Evolutionary conservation across 2,329 filamentous ascomycete species (phyloP).

Genomic region (Calonectria hawksworthii): DNA sequence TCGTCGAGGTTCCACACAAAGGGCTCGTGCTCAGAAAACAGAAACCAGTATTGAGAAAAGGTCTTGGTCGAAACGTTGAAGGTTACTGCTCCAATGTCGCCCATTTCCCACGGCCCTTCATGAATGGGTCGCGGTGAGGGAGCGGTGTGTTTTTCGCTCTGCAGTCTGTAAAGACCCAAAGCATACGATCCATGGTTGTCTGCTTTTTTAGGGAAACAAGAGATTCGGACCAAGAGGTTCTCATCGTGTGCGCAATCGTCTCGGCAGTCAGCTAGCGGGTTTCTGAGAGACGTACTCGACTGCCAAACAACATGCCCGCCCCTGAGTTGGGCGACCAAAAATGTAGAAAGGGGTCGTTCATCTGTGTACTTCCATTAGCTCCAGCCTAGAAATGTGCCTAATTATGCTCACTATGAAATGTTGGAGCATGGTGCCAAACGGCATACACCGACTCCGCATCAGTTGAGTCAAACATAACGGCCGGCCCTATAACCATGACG

Average conservation of each 20-base stretch:
- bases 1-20: slow-evolving; percentile 18
- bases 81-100: slow-evolving; percentile 30
- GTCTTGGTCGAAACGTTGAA: slow-evolving; percentile 38
- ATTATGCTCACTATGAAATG: slow-evolving; percentile 14
- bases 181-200: slow-evolving; percentile 35
- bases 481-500: slow-evolving; percentile 30
- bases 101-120: slow-evolving; percentile 16
- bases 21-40: slow-evolving; percentile 1
- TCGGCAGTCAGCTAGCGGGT: slow-evolving; percentile 17
- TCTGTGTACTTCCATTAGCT: slow-evolving; percentile 19
- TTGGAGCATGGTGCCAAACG: slow-evolving; percentile 26
- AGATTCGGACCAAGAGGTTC: neutral
- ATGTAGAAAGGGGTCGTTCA: neutral
- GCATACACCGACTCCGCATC: slow-evolving; percentile 34
- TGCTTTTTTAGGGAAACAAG: slow-evolving; percentile 27
- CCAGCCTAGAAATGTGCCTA: neutral
- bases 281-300: slow-evolving; percentile 20
- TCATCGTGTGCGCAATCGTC: neutral
- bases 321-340: slow-evolving; percentile 33
- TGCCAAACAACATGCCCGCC: slow-evolving; percentile 20
- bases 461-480: slow-evolving; percentile 40
- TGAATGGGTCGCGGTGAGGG: slow-evolving; percentile 12
- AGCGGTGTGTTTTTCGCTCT: neutral
- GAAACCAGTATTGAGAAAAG: slow-evolving; percentile 31
- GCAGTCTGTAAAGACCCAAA: slow-evolving; percentile 28